Evolutionary conservation across 768 basidiomycete genomes (phyloP), one percentile per base, ranked within the genome.

Genomic region (Suillus brevipes): DNA sequence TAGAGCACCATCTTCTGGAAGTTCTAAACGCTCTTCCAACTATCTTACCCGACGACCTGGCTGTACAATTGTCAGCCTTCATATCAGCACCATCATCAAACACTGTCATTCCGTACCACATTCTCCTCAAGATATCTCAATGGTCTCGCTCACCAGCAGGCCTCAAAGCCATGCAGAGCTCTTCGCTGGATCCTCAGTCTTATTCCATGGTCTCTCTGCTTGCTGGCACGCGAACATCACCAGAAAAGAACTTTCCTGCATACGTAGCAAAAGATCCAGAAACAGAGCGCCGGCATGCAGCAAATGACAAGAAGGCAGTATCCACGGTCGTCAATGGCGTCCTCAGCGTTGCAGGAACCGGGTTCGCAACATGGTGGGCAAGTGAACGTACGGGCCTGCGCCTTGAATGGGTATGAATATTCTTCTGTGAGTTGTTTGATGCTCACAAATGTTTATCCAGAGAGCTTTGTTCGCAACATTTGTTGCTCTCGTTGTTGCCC

Each of bases 191-290:
- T 64, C 78, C 85, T 6, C 77, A 78, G 25, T 79, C 83, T 16
- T 94, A 91, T 73, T 78, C 82, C 7, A 92, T 92, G 87, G 78
- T 92, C 45, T 78, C 91, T 23, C 79, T 95, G 42, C 85, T 95
- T 6, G 91, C 93, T 18, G 92, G 92, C 43, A 83, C 88, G 7
- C 85, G 82, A 52, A 89, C 92, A n/a, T 91, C 91, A 7, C 92
- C 92, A 25, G 87, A 90, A 64, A 85, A 89, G 62, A 86, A 82
- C 42, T 90, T 92, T 65, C 87, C 87, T 38, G 68, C 77, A 10
- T 85, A 87, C 68, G 64, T 71, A 5, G 82, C 80, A 25, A 77
- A 74, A 64, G 82, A 82, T 64, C 83, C 82, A 37, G 82, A 85
- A 66, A 78, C 83, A 63, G 72, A 84, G 16, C 81, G 79, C 53